A percentile compares a stretch with the other conserved stretches of the same genome.
These are phyloP conservation scores for Protea cynaroides DNA, from an alignment of 164 flowering plant species.

Conservation along the genomic window DNA sequence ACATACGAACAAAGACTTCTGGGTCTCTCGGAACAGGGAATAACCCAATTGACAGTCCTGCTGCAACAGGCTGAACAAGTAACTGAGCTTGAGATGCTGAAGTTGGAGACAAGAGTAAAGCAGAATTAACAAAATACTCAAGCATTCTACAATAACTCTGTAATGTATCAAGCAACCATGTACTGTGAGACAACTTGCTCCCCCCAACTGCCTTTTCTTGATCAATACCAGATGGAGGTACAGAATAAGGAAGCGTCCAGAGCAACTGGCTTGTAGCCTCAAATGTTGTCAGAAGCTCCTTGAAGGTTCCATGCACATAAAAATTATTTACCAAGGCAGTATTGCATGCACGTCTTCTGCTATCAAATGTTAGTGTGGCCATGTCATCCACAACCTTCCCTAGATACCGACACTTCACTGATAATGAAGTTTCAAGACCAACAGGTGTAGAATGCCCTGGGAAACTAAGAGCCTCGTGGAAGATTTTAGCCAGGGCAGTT, in stretches of 20 bases:
- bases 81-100: slow-evolving; percentile 76
- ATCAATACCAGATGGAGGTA: slow-evolving; percentile 39
- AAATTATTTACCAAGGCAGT: slow-evolving; percentile 72
- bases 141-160: slow-evolving; percentile 71
- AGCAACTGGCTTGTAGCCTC: slow-evolving; percentile 93
- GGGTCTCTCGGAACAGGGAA: slow-evolving; percentile 90
- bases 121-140: slow-evolving; percentile 81
- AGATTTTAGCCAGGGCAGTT: slow-evolving; percentile 59
- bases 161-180: slow-evolving; percentile 79
- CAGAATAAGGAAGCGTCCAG: slow-evolving; percentile 63
- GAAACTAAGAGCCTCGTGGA: slow-evolving; percentile 68
- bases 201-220: slow-evolving; percentile 46
- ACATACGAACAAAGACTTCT: slow-evolving; percentile 71
- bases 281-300: slow-evolving; percentile 84
- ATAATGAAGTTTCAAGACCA: slow-evolving; percentile 49
- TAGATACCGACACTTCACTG: slow-evolving; percentile 86
- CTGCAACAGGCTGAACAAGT: slow-evolving; percentile 86
- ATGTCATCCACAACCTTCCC: slow-evolving; percentile 90
- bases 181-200: slow-evolving; percentile 45
- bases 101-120: slow-evolving; percentile 56
- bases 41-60: slow-evolving; percentile 76
- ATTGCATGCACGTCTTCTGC: slow-evolving; percentile 65
- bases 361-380: slow-evolving; percentile 65
- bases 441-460: slow-evolving; percentile 46
- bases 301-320: slow-evolving; percentile 88